phyloP scores from a whole-genome alignment of 148 eudicot species.

The Spergularia marina region DNA sequence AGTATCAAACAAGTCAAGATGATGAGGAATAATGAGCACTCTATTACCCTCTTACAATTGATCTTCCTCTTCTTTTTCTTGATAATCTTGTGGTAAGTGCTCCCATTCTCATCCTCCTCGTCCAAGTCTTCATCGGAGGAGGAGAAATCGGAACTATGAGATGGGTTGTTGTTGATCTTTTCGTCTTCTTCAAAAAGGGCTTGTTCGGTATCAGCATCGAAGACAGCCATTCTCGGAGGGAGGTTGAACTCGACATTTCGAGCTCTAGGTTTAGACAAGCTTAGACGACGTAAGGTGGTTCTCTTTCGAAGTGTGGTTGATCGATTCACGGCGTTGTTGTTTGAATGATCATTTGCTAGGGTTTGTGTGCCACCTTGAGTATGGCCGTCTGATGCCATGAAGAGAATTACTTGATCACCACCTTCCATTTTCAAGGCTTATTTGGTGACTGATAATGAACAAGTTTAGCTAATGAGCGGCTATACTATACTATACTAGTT shows the following conservation, averaged over 20 bases:
- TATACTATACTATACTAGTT: no score
- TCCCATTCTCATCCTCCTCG: slow-evolving; percentile 4
- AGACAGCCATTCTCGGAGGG: slow-evolving; percentile 8
- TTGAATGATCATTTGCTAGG: slow-evolving; percentile 9
- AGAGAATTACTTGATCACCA: slow-evolving; percentile 29
- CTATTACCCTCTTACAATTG: slow-evolving; percentile 30
- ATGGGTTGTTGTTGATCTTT: not conserved
- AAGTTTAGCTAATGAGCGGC: no score
- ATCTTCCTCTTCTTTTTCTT: slow-evolving; percentile 34
- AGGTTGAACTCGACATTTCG: slow-evolving; percentile 43
- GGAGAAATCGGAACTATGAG: slow-evolving; percentile 3
- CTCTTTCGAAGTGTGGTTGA: slow-evolving; percentile 16
- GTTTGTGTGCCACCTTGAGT: slow-evolving; percentile 9
- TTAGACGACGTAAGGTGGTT: slow-evolving; percentile 45
- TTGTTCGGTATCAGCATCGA: slow-evolving; percentile 1
- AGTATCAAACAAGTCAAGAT: slow-evolving; percentile 39
- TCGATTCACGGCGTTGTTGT: not conserved
- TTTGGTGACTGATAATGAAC: not conserved
- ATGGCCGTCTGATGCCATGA: slow-evolving; percentile 27
- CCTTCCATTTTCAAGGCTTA: slow-evolving; percentile 5
- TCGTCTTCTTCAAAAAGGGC: slow-evolving; percentile 15
- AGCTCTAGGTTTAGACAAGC: slow-evolving; percentile 56
- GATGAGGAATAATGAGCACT: slow-evolving; percentile 44
- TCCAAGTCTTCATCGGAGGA: slow-evolving; percentile 26
- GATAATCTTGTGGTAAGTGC: slow-evolving; percentile 4